These are phyloP conservation scores for Botrytis paeoniae DNA, from an alignment of 2,329 filamentous ascomycete genomes.

Conservation along the genomic window DNA sequence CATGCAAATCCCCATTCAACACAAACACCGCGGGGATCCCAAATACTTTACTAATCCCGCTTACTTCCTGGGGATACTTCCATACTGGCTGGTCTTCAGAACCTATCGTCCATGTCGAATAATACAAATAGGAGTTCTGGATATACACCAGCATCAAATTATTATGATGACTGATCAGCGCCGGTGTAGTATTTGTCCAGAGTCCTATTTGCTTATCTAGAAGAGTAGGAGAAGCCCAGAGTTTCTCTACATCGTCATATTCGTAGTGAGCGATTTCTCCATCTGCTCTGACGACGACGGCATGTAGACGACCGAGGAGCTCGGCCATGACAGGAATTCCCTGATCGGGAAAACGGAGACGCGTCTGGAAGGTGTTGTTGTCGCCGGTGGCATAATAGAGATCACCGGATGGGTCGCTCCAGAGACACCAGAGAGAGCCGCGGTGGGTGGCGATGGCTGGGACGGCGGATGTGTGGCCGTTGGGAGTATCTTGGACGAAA, in stretches of 20 bases:
- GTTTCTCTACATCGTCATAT: constrained; percentile 37
- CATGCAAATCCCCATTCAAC: constrained; percentile 37
- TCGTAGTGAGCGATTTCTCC: constrained; percentile 38
- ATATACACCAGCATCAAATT: constrained; percentile 39
- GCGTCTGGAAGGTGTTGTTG: constrained; percentile 34
- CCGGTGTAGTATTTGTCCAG: constrained; percentile 33
- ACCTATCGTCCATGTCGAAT: constrained; percentile 32
- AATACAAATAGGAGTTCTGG: constrained; percentile 33
- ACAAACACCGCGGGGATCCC: constrained; percentile 39
- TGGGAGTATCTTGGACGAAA: constrained; percentile 31
- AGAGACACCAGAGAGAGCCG: constrained; percentile 41
- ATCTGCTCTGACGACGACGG: constrained; percentile 34
- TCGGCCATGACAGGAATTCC: constrained; percentile 39
- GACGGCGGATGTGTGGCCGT: constrained; percentile 37
- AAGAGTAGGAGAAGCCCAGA: constrained; percentile 32
- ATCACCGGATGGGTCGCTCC: constrained; percentile 35
- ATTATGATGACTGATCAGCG: constrained; percentile 40
- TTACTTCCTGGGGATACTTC: constrained; percentile 29
- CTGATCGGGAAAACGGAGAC: constrained; percentile 34
- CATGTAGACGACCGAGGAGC: constrained; percentile 39
- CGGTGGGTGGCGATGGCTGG: constrained; percentile 40
- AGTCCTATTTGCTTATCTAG: constrained; percentile 31
- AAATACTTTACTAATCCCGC: constrained; percentile 30
- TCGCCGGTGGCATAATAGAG: constrained; percentile 39
- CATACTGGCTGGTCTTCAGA: constrained; percentile 27